Evolutionary conservation across 192 early-diverging fungal genomes (phyloP), one percentile per base, ranked within the genome.

Genomic region (Rhizophagus sp.): DNA sequence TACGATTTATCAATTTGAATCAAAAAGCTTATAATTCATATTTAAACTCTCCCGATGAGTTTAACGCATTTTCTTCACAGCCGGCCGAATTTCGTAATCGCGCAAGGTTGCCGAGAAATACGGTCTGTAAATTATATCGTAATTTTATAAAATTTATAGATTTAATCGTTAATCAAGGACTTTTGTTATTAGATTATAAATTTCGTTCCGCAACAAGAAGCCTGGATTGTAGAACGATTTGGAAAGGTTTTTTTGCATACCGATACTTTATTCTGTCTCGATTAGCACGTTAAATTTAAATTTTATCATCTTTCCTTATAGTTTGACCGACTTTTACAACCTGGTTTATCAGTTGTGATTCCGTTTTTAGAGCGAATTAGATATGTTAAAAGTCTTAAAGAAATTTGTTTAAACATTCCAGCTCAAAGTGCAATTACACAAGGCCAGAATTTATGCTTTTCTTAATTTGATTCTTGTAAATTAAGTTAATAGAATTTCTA

Each of bases 161-260:
- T 19, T 22, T 57, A 9, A 27, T 24, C 15, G 24, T 24, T 17
- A 25, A 30, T 4, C 49, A 39, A 6, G 39, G 30, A 36, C 25
- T 64, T n/a, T 50, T 77, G 73, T 64, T 63, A 63, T 17, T 79
- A 89, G 90, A 80, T 95, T 19, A 83, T 99, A 82, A 97, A 98
- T 87, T 99, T 99, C 87, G 97, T 99, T 24, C 97, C 97, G 57
- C 96, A 99, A 86, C 96, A 98, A 83, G 96, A 98, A 85, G 95
- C 97, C 7, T 98, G 97, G 95, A 92, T 99, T 33, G 93, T 99
- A 13, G 97, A 99, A 87, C 93, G 97, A 33, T 97, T 99, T 94
- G 97, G 97, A 41, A 78, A 78, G 66, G 76, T 78, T 24, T 75
- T 52, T 19, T 62, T 7, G 12, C 44, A 57, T 19, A 9, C 17